A percentile compares a stretch with the other conserved stretches of the same genome.
Evolutionary conservation across 345 rosid genomes (phyloP).

Genomic region (Syzygium aqueum): DNA sequence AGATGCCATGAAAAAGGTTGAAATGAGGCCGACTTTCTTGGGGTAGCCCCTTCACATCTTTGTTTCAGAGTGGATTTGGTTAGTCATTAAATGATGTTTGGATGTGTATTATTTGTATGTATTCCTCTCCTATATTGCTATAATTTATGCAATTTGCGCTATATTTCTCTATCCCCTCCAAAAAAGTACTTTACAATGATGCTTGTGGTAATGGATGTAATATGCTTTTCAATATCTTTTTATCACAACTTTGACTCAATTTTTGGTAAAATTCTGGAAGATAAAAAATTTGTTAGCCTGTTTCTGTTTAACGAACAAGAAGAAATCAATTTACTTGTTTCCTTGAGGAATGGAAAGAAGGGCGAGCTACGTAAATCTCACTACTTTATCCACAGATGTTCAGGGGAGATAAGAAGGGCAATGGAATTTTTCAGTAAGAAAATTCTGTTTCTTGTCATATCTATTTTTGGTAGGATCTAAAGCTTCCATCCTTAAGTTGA

Average conservation of each 20-base stretch:
- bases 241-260: background rate
- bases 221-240: background rate
- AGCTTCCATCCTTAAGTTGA: background rate
- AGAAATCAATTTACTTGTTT: no score
- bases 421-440: background rate
- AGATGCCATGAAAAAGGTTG: background rate
- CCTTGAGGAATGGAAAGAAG: no score
- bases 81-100: background rate
- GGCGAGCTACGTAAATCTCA: no score
- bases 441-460: background rate
- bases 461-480: background rate
- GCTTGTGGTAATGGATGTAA: background rate
- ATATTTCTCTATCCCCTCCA: background rate
- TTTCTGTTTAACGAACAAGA: no score
- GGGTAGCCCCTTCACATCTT: background rate
- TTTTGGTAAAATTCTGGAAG: background rate
- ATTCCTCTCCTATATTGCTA: background rate
- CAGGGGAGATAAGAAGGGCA: background rate
- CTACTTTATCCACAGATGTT: no score
- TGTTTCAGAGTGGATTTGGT: background rate
- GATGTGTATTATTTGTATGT: background rate
- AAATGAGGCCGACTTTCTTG: background rate
- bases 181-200: background rate
- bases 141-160: background rate
- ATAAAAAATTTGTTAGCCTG: background rate